Evolutionary conservation across 305 asterid genomes (phyloP).

Genomic region (Coffea humblotiana): DNA sequence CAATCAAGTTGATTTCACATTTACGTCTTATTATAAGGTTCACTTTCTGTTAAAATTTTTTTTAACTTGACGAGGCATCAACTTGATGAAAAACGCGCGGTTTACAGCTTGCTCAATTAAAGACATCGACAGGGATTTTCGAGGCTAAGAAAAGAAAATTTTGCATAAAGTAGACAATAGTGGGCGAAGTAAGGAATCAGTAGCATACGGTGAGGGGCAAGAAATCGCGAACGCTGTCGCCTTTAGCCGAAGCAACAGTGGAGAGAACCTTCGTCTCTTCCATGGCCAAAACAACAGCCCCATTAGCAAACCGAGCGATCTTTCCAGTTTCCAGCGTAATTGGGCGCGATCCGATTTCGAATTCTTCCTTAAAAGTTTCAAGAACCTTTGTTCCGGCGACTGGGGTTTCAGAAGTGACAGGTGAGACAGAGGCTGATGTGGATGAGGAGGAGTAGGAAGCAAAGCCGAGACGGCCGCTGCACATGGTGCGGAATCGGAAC

Average conservation of each 20-base stretch:
- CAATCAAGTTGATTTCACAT: not conserved
- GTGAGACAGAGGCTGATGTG: constrained; percentile 37
- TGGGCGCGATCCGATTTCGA: constrained; percentile 71
- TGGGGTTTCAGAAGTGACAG: constrained; percentile 35
- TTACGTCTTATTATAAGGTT: too few species aligned
- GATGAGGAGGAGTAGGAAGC: constrained; percentile 31
- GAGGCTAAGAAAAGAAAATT: not conserved
- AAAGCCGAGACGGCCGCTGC: constrained; percentile 58
- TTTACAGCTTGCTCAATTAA: not conserved
- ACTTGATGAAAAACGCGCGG: not conserved
- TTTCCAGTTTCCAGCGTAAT: constrained; percentile 80
- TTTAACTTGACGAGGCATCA: not conserved
- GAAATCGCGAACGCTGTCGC: constrained; percentile 79
- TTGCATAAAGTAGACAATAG: not conserved
- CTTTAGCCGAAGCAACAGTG: constrained; percentile 75
- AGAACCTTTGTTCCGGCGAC: constrained; percentile 58
- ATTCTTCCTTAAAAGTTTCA: constrained; percentile 79
- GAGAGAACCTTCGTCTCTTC: constrained; percentile 89
- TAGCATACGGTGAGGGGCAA: constrained; percentile 86
- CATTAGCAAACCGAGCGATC: constrained; percentile 86
- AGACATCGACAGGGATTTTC: not conserved
- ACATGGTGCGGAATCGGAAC: constrained; percentile 55
- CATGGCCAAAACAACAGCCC: constrained; percentile 79
- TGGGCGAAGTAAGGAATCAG: not conserved
- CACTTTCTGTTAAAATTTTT: not conserved